phyloP scores from a whole-genome alignment of 2,329 filamentous ascomycete species.

The Fusarium ramigenum region DNA sequence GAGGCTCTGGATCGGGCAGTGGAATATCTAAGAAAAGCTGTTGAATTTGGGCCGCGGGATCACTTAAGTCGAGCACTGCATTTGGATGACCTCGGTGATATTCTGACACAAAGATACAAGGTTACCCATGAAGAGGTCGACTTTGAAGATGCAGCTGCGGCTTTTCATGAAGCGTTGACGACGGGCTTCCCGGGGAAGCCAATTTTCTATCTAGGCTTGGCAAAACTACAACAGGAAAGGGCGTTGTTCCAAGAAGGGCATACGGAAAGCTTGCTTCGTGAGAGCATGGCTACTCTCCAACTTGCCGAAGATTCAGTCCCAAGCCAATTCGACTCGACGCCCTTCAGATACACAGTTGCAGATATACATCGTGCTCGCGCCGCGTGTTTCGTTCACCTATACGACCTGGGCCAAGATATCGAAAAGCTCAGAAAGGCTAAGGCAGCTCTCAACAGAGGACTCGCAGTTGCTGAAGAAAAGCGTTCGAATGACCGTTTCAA shows the following conservation, averaged over 20 bases:
- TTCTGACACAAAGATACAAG: neutral
- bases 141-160: neutral
- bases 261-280: fast-evolving
- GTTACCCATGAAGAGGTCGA: fast-evolving
- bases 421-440: neutral
- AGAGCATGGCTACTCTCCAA: neutral
- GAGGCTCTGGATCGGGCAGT: neutral
- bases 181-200: neutral
- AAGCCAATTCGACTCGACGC: neutral
- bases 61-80: neutral
- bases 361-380: neutral
- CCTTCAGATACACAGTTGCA: neutral
- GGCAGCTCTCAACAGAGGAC: neutral
- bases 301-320: neutral
- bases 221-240: neutral
- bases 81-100: neutral
- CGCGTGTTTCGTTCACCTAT: neutral
- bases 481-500: neutral
- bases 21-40: neutral
- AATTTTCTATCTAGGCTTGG: neutral
- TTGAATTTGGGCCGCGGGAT: neutral
- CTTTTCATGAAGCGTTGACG: neutral
- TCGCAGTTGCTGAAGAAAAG: neutral
- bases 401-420: neutral
- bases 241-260: neutral